Conservation (phyloP, 306 rosid genomes). For the Prinsepia uniflora region DNA sequence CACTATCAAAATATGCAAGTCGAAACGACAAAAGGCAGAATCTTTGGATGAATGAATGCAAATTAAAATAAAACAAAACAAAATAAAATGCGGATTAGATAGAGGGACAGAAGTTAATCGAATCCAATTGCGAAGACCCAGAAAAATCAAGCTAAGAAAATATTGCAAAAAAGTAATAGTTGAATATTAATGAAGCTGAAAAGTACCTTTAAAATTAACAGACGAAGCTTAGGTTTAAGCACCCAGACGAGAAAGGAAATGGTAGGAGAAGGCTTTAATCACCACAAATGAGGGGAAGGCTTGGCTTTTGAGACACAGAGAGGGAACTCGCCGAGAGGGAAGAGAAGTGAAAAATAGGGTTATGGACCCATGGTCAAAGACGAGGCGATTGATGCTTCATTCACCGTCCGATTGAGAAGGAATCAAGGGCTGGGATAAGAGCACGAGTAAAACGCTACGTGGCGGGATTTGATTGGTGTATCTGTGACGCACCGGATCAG, state of each 20-base stretch:
- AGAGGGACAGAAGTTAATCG: not conserved
- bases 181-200: slow-evolving; percentile 1
- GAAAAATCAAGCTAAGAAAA: not conserved
- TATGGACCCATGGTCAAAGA: not conserved
- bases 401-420: not conserved
- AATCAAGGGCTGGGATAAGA: not conserved
- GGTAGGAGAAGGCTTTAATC: not conserved
- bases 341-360: not conserved
- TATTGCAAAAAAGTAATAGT: not conserved
- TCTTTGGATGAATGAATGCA: not conserved
- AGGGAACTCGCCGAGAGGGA: not conserved
- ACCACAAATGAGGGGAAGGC: no score
- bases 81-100: slow-evolving; percentile 2
- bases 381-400: no score
- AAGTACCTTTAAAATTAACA: slow-evolving; percentile 33
- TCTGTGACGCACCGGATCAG: no score
- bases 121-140: not conserved
- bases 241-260: not conserved
- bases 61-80: not conserved
- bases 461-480: no score
- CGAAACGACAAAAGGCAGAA: slow-evolving; percentile 12
- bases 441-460: not conserved
- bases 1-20: not conserved
- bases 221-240: not conserved
- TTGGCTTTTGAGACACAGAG: not conserved